A percentile compares a stretch with the other conserved stretches of the same genome.
These are phyloP conservation scores for Penicillium sp. DNA, from an alignment of 2,329 filamentous ascomycete genomes.

Conservation along the genomic window DNA sequence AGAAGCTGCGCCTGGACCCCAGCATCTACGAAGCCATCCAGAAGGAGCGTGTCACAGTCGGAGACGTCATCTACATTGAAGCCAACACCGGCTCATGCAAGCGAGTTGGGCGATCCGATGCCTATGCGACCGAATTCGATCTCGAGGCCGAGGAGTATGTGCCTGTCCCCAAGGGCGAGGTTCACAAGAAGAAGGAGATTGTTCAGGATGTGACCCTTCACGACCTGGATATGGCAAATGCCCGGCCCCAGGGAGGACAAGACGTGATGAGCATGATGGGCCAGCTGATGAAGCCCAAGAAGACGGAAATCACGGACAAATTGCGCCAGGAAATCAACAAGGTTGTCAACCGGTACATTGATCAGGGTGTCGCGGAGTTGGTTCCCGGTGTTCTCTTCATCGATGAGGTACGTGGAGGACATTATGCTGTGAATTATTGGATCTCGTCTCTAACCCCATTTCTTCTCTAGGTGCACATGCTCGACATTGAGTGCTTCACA, in stretches of 20 bases:
- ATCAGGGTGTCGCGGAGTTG: slow-evolving; percentile 94
- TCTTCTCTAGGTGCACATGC: slow-evolving; percentile 82
- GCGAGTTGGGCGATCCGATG: slow-evolving; percentile 90
- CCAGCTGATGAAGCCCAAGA: slow-evolving; percentile 98
- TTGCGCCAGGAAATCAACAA: slow-evolving; percentile 96
- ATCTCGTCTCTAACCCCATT: slow-evolving; percentile 4
- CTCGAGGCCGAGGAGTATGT: slow-evolving; percentile 99
- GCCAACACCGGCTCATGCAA: slow-evolving; percentile 98
- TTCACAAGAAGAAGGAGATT: slow-evolving; percentile 99
- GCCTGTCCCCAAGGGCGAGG: slow-evolving; percentile 96
- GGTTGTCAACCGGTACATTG: slow-evolving; percentile 98
- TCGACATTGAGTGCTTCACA: slow-evolving; percentile 98
- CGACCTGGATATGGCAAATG: slow-evolving; percentile 93
- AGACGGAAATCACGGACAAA: slow-evolving; percentile 99
- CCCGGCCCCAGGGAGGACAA: slow-evolving; percentile 91
- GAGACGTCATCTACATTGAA: slow-evolving; percentile 98
- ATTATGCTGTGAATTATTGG: slow-evolving; percentile 21
- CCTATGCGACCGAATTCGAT: slow-evolving; percentile 97
- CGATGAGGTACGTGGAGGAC: slow-evolving; percentile 69
- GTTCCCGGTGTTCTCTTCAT: slow-evolving; percentile 99
- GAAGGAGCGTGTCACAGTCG: slow-evolving; percentile 92
- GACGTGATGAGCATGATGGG: slow-evolving; percentile 99
- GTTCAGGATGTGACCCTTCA: slow-evolving; percentile 98
- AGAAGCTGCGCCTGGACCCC: slow-evolving; percentile 94
- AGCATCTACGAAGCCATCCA: slow-evolving; percentile 99